Conservation (phyloP, 306 rosid species). For the Cicer judaicum region DNA sequence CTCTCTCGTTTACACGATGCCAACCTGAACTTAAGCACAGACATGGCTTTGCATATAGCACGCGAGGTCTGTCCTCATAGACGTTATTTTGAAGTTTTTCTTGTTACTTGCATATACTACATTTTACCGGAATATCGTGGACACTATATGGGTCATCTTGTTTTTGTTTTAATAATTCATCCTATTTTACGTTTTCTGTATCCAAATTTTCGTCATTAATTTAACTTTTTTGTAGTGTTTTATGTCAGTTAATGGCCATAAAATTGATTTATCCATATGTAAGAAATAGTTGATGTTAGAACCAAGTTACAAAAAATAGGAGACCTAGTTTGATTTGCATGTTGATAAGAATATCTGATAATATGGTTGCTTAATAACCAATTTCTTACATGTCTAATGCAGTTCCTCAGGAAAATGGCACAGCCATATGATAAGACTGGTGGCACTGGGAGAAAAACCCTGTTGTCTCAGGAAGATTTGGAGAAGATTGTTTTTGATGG, state of each 20-base stretch:
- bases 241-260: background rate
- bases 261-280: slow-evolving; percentile 1
- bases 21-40: slow-evolving; percentile 93
- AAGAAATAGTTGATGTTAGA: slow-evolving; percentile 8
- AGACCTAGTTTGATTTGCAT: slow-evolving; percentile 5
- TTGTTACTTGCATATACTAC: background rate
- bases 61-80: slow-evolving; percentile 67
- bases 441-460: slow-evolving; percentile 70
- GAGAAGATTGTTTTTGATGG: slow-evolving; percentile 73
- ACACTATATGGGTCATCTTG: background rate
- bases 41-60: slow-evolving; percentile 96
- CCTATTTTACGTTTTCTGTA: background rate
- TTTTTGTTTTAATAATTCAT: background rate
- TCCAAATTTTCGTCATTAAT: too few species aligned
- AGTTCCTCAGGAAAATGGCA: slow-evolving; percentile 96
- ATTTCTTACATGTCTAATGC: slow-evolving; percentile 45
- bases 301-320: slow-evolving; percentile 31
- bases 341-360: slow-evolving; percentile 18
- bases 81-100: background rate
- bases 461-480: slow-evolving; percentile 80
- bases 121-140: slow-evolving; percentile 18
- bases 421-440: slow-evolving; percentile 93
- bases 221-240: too few species aligned
- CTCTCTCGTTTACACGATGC: slow-evolving; percentile 89
- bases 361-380: slow-evolving; percentile 12